These are phyloP conservation scores for Phoma sp. DNA, from an alignment of 2,329 filamentous ascomycete species.

Conservation along the genomic window DNA sequence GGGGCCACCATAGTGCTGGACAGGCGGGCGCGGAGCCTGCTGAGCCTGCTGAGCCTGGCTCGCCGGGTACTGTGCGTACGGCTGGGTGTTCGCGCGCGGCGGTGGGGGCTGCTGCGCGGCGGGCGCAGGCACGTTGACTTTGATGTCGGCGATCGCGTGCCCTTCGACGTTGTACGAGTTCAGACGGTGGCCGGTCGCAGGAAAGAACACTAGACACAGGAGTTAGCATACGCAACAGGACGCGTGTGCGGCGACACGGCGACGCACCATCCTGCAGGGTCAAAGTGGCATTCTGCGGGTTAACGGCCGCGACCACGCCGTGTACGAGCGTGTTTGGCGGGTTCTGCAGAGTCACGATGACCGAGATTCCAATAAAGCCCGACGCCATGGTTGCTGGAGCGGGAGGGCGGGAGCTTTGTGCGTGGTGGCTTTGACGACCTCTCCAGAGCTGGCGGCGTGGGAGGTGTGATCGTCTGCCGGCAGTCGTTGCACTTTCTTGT, in stretches of 20 bases:
- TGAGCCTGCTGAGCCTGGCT: constrained; percentile 18
- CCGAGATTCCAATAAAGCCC: constrained; percentile 76
- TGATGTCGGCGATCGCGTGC: constrained; percentile 64
- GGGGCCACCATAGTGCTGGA: constrained; percentile 22
- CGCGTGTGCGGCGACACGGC: background rate
- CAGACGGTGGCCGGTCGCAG: constrained; percentile 60
- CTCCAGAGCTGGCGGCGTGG: constrained; percentile 14
- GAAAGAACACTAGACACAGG: constrained; percentile 55
- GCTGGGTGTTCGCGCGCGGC: constrained; percentile 22
- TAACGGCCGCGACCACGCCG: constrained; percentile 73
- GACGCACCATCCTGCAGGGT: constrained; percentile 72
- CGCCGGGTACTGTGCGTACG: constrained; percentile 31
- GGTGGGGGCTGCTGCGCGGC: constrained; percentile 17
- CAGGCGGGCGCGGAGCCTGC: constrained; percentile 10
- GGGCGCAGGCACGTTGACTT: constrained; percentile 51
- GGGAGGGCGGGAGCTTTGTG: background rate
- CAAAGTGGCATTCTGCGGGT: constrained; percentile 66
- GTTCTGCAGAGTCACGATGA: constrained; percentile 72
- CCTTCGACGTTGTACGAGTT: constrained; percentile 63
- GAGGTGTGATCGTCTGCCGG: constrained; percentile 10
- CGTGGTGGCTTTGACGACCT: constrained; percentile 8
- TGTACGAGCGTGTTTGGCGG: constrained; percentile 69
- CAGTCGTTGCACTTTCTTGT: constrained; percentile 8
- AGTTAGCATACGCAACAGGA: background rate
- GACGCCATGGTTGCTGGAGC: constrained; percentile 58